Evolutionary conservation across 352 stramenopile species (phyloP).

Genomic region (Globisporangium okanoganense): DNA sequence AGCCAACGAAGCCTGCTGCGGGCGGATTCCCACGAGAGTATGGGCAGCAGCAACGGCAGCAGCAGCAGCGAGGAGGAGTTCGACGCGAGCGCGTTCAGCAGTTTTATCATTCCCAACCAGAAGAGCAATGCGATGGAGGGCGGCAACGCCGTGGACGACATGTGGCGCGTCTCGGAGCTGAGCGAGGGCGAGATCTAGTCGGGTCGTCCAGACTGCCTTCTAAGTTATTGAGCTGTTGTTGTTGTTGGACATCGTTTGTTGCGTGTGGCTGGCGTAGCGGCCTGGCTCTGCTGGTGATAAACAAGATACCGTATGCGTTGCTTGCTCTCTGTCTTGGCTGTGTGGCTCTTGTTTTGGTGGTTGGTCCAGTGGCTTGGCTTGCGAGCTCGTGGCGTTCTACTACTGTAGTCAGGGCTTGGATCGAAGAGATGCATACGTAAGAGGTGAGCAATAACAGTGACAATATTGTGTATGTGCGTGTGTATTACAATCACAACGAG

Average conservation of each 20-base stretch:
- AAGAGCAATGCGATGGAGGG: background rate
- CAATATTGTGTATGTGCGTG: background rate
- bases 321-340: background rate
- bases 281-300: background rate
- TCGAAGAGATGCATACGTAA: too few relatives aligned
- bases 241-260: background rate
- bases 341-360: background rate
- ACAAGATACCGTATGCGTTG: background rate
- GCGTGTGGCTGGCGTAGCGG: background rate
- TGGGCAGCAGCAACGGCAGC: constrained; percentile 11
- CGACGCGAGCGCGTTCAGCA: constrained; percentile 18
- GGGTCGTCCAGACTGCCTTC: background rate
- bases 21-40: constrained; percentile 14
- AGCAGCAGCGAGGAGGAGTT: constrained; percentile 27
- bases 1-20: background rate
- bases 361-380: background rate
- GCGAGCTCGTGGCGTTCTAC: too few relatives aligned
- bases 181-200: constrained; percentile 38
- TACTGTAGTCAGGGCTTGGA: too few relatives aligned
- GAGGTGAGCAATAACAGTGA: too few relatives aligned
- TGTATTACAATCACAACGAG: constrained; percentile 8
- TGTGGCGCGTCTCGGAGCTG: constrained; percentile 29
- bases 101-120: background rate
- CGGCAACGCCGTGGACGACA: background rate
- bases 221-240: constrained; percentile 12